These are phyloP conservation scores for Cicer chorassanicum DNA, from an alignment of 306 rosid genomes.

Conservation along the genomic window DNA sequence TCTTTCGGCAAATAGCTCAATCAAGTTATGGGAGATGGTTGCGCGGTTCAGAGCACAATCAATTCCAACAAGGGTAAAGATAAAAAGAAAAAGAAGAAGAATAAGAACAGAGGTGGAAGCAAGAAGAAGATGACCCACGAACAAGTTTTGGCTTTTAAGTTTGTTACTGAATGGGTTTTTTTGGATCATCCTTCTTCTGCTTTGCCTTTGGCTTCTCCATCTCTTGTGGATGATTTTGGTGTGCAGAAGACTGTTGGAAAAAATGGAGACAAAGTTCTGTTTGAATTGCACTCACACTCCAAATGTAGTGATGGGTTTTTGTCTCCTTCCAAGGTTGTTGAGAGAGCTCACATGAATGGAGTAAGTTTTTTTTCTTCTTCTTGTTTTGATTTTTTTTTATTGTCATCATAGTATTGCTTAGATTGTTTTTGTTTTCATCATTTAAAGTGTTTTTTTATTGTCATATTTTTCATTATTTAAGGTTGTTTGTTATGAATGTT, in stretches of 20 bases:
- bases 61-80: slow-evolving; percentile 56
- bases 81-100: slow-evolving; percentile 68
- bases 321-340: slow-evolving; percentile 85
- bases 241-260: slow-evolving; percentile 69
- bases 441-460: too few species aligned
- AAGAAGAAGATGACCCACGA: slow-evolving; percentile 92
- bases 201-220: slow-evolving; percentile 38
- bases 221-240: slow-evolving; percentile 84
- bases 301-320: slow-evolving; percentile 95
- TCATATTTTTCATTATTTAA: neutral
- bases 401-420: neutral
- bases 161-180: slow-evolving; percentile 81
- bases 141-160: slow-evolving; percentile 73
- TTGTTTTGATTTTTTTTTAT: slow-evolving; percentile 31
- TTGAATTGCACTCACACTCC: slow-evolving; percentile 92
- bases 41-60: slow-evolving; percentile 19
- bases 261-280: slow-evolving; percentile 69
- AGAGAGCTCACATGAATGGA: slow-evolving; percentile 84
- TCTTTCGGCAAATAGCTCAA: neutral
- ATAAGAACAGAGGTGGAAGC: slow-evolving; percentile 74
- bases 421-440: neutral
- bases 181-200: slow-evolving; percentile 57
- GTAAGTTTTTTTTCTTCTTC: slow-evolving; percentile 53
- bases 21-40: slow-evolving; percentile 65
- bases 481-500: neutral